phyloP scores from a whole-genome alignment of 208 protist species.

The Acanthamoeba castellanii region DNA sequence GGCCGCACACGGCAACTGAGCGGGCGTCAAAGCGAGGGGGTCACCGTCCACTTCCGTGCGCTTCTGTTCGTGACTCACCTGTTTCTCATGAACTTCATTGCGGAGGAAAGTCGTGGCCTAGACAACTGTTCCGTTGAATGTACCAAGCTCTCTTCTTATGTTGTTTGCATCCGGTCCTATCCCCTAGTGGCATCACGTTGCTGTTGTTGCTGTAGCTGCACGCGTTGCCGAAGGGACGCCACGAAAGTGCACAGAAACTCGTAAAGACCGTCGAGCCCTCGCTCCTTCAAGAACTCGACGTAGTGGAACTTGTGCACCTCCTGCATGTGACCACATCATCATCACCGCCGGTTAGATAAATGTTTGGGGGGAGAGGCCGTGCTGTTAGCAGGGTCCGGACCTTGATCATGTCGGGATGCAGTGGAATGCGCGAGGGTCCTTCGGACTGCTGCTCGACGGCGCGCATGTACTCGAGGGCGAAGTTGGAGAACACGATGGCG shows the following conservation, averaged over 20 bases:
- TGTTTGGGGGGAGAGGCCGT: neutral
- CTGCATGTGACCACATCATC: neutral
- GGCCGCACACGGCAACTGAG: slow-evolving; percentile 10
- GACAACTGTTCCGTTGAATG: no score
- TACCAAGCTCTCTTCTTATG: no score
- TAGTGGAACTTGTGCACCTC: slow-evolving; percentile 42
- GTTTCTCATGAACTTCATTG: no score
- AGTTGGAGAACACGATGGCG: slow-evolving; percentile 14
- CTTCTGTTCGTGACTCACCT: neutral
- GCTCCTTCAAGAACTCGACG: slow-evolving; percentile 33
- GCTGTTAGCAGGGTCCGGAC: neutral
- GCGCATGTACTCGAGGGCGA: slow-evolving; percentile 43
- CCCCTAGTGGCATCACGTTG: neutral
- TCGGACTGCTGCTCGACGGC: slow-evolving; percentile 24
- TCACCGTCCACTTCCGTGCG: no score
- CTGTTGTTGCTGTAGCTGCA: neutral
- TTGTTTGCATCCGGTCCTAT: no score
- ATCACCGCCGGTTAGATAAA: neutral
- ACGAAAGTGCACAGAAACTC: slow-evolving; percentile 56
- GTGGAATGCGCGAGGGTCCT: neutral
- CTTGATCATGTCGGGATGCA: slow-evolving; percentile 64
- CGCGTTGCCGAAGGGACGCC: slow-evolving; percentile 1
- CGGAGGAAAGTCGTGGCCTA: no score
- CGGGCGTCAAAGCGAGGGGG: neutral
- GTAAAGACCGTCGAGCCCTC: slow-evolving; percentile 40